Conservation (phyloP, 1,139 yeast species). For the Trichomonascaceae sp. region DNA sequence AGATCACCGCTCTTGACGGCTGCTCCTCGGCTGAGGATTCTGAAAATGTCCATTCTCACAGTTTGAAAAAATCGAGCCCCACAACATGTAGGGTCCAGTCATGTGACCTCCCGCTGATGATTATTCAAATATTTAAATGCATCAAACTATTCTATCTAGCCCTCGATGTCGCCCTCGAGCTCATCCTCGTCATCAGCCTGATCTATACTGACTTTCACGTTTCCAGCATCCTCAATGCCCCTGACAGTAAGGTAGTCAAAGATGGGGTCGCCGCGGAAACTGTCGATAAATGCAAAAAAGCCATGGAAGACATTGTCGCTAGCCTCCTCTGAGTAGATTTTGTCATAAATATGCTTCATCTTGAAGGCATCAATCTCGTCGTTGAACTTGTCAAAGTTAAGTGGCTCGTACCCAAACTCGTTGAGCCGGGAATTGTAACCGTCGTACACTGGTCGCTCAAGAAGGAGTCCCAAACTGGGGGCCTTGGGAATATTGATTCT, state of each 20-base stretch:
- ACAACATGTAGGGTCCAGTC: too few species aligned
- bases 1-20: constrained; percentile 40
- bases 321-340: constrained; percentile 80
- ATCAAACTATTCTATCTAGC: constrained; percentile 6
- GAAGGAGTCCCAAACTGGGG: constrained; percentile 82
- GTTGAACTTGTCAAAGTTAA: constrained; percentile 56
- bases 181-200: constrained; percentile 17
- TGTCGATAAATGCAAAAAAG: constrained; percentile 78
- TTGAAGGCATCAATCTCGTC: constrained; percentile 75
- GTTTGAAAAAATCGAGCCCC: too few species aligned
- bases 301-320: constrained; percentile 80
- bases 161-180: constrained; percentile 19
- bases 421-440: constrained; percentile 62
- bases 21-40: constrained; percentile 79
- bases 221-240: constrained; percentile 30
- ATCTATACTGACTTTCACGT: constrained; percentile 1
- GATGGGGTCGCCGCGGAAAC: constrained; percentile 47
- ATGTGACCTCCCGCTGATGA: too few species aligned
- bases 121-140: too few species aligned
- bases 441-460: constrained; percentile 88
- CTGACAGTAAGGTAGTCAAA: constrained; percentile 67
- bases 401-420: constrained; percentile 66
- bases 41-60: constrained; percentile 95
- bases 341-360: constrained; percentile 78
- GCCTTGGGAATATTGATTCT: constrained; percentile 92